Percentiles rank a stretch among this genome's conserved stretches.
These are phyloP conservation scores for Fusarium sp. DNA, from an alignment of 2,329 filamentous ascomycete genomes.

Conservation along the genomic window DNA sequence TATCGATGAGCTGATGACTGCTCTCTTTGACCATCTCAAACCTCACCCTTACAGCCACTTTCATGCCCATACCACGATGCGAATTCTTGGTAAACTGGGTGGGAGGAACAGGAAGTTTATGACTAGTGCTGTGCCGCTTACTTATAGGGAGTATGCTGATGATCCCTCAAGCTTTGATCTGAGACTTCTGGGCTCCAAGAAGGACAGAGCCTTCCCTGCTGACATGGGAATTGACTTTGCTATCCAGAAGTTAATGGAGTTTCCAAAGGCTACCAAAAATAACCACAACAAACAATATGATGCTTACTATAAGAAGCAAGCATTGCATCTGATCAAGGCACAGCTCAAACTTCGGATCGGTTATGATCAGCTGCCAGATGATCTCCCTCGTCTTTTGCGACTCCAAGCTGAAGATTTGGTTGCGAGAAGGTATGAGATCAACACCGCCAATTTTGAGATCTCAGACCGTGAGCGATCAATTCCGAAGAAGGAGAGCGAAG, in stretches of 20 bases:
- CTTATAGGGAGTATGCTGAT: constrained; percentile 86
- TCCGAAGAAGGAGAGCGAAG: constrained; percentile 85
- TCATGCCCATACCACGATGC: constrained; percentile 96
- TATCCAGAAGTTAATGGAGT: constrained; percentile 85
- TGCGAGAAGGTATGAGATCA: constrained; percentile 74
- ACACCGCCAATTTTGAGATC: constrained; percentile 75
- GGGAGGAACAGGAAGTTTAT: constrained; percentile 96
- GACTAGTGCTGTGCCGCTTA: constrained; percentile 85
- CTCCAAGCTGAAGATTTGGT: constrained; percentile 89
- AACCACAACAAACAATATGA: constrained; percentile 72
- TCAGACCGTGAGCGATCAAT: constrained; percentile 86
- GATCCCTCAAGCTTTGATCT: constrained; percentile 89
- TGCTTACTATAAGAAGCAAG: constrained; percentile 90
- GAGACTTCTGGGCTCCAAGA: constrained; percentile 86
- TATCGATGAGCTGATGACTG: constrained; percentile 98
- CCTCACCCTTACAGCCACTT: constrained; percentile 97
- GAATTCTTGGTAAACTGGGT: constrained; percentile 95
- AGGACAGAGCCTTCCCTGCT: constrained; percentile 86
- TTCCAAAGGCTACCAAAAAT: constrained; percentile 69
- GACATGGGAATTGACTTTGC: constrained; percentile 89
- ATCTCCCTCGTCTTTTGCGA: constrained; percentile 83
- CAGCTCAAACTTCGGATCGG: constrained; percentile 93
- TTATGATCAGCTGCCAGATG: constrained; percentile 86
- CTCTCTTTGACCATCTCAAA: constrained; percentile 92
- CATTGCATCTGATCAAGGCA: constrained; percentile 85